A percentile compares a stretch with the other conserved stretches of the same genome.
phyloP scores from a whole-genome alignment of 345 rosid species.

The Brassica juncea region DNA sequence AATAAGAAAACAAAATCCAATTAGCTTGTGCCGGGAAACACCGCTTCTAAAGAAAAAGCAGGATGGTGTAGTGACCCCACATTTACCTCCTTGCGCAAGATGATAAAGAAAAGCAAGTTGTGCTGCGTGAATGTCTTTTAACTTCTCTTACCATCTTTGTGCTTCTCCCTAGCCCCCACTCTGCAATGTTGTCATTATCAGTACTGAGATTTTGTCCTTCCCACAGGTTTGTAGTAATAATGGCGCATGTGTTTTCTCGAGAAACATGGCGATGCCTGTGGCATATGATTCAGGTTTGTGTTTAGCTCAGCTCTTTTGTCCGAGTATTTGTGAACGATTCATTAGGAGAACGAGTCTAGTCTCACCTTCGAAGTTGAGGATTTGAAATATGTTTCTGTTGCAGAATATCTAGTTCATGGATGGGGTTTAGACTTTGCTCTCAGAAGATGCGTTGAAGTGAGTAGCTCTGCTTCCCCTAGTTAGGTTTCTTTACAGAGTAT shows the following conservation, averaged over 20 bases:
- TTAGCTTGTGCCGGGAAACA: not conserved
- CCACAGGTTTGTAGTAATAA: slow-evolving; percentile 91
- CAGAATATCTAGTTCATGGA: slow-evolving; percentile 96
- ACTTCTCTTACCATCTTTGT: not conserved
- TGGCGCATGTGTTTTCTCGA: slow-evolving; percentile 91
- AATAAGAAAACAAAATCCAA: too few species aligned
- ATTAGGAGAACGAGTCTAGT: not conserved
- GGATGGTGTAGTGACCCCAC: slow-evolving; percentile 86
- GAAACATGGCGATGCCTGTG: slow-evolving; percentile 97
- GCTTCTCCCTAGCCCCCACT: not conserved
- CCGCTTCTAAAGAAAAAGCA: slow-evolving; percentile 56
- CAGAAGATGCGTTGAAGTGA: slow-evolving; percentile 81
- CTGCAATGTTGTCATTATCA: not conserved
- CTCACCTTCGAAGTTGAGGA: not conserved
- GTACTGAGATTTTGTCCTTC: not conserved
- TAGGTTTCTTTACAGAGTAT: not conserved
- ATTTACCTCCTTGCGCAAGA: slow-evolving; percentile 77
- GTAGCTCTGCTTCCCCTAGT: slow-evolving; percentile 8
- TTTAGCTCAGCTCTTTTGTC: slow-evolving; percentile 19
- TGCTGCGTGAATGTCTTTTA: slow-evolving; percentile 57
- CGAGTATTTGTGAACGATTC: not conserved
- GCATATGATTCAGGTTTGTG: slow-evolving; percentile 86
- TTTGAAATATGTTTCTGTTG: slow-evolving; percentile 13
- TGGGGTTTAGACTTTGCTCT: slow-evolving; percentile 99
- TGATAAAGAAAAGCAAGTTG: too few species aligned